Evolutionary conservation across 23 red algal species (phyloP), one percentile per base, ranked within the genome.

Genomic region (Chondrus crispus): DNA sequence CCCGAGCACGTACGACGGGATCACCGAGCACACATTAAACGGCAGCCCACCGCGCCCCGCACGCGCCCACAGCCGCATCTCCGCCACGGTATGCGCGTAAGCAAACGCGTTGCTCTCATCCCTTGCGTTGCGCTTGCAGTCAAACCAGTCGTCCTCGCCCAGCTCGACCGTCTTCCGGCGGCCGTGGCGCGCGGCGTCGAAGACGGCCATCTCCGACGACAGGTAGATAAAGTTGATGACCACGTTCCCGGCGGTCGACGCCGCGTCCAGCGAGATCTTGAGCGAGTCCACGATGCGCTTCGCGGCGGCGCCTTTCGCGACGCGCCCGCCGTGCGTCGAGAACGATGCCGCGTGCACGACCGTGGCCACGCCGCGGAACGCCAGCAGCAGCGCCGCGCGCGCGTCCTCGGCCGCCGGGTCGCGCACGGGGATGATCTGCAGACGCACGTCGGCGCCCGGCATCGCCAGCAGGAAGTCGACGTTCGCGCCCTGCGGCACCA

Each of bases 181-280:
- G 38, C 71, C 45, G 55, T 90, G 87, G 49, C 80, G 87, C 2
- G 29, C 19, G 32, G 87, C 50, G 46, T 90, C 87, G 41, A 60
- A 90, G 44, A 90, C 87, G 41, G 46, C 40, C 87, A 81, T 69
- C 62, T 90, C 87, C 24, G 87, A 90, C 6, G 87, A 90, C 5
- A 90, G 36, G 57, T 90, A 90, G 44, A 90, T 90, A 51, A 90
- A 90, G 87, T 90, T 90, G 41, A 68, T 90, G 13, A 90, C 87
- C 3, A 90, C 87, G 74, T 90, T 90, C 9, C 87, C 87, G 0
- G 87, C 71, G n/a, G 87, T 73, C 33, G 72, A 80, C 20, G 87
- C 87, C 5, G 87, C 87, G 29, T 90, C 74, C 52, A 90, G 44
- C 26, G 87, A 53, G 30, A 90, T 90, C 29, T 90, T 90, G 28